A percentile compares a stretch with the other conserved stretches of the same genome.
These are phyloP conservation scores for Russula olivacea DNA, from an alignment of 768 basidiomycete species.

Conservation along the genomic window DNA sequence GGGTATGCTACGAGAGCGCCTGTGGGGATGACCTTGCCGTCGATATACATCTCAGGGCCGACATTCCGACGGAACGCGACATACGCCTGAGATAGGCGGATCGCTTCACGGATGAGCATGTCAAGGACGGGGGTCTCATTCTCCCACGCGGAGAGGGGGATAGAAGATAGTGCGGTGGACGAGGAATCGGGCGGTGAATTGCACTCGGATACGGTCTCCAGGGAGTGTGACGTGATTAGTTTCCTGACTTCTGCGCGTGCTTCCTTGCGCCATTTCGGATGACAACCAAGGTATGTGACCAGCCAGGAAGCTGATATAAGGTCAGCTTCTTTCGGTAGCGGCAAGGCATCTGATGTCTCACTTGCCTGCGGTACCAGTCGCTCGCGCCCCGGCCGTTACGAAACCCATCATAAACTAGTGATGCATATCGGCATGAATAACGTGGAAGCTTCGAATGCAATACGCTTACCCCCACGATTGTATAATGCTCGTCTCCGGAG, in stretches of 20 bases:
- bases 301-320: constrained; percentile 59
- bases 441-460: constrained; percentile 4
- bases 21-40: constrained; percentile 62
- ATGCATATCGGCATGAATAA: constrained; percentile 22
- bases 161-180: constrained; percentile 46
- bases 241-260: constrained; percentile 55
- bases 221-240: constrained; percentile 35
- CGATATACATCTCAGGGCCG: constrained; percentile 64
- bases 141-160: constrained; percentile 70
- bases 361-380: constrained; percentile 67
- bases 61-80: constrained; percentile 76
- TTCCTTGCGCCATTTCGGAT: constrained; percentile 58
- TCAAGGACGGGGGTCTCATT: constrained; percentile 62
- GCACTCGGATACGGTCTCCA: constrained; percentile 9
- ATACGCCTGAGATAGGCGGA: constrained; percentile 73
- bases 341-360: background rate
- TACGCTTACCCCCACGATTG: constrained; percentile 59
- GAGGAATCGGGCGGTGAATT: constrained; percentile 28
- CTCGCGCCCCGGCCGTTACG: constrained; percentile 73
- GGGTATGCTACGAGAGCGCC: constrained; percentile 76
- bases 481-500: constrained; percentile 57
- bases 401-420: constrained; percentile 75
- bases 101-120: constrained; percentile 67
- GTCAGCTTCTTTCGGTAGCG: constrained; percentile 16
- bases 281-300: constrained; percentile 62